These are phyloP conservation scores for Paecilomyces fulvus DNA, from an alignment of 2,329 filamentous ascomycete genomes.

Conservation along the genomic window DNA sequence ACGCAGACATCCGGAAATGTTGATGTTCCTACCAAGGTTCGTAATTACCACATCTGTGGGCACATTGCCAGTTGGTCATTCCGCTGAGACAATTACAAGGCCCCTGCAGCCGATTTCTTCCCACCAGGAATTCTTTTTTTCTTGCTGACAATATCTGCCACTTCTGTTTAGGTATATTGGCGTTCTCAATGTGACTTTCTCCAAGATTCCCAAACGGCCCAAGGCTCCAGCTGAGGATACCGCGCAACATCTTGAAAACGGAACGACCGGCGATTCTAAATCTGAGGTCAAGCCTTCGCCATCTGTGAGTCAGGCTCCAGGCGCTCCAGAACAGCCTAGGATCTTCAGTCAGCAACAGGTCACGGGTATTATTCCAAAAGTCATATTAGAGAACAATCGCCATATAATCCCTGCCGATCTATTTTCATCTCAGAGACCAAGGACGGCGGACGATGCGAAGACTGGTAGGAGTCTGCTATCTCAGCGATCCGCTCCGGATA, in stretches of 20 bases:
- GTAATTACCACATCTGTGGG: constrained; percentile 33
- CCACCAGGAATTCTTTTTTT: not conserved
- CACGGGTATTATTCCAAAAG: constrained; percentile 68
- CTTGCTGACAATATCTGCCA: constrained; percentile 2
- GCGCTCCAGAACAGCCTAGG: constrained; percentile 33
- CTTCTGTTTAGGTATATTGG: constrained; percentile 70
- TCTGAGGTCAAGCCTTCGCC: constrained; percentile 7
- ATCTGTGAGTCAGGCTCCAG: constrained; percentile 1
- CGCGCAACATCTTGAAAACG: constrained; percentile 7
- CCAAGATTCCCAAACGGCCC: constrained; percentile 63
- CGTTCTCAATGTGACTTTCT: constrained; percentile 91
- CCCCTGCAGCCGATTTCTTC: not conserved
- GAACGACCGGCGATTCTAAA: constrained; percentile 7
- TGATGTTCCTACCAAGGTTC: constrained; percentile 77
- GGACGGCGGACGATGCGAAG: constrained; percentile 22
- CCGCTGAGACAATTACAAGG: not conserved
- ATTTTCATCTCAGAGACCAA: constrained; percentile 51
- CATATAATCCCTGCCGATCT: constrained; percentile 85
- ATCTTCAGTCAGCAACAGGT: constrained; percentile 70
- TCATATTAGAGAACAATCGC: constrained; percentile 87
- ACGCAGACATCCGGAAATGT: constrained; percentile 75
- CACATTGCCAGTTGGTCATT: not conserved
- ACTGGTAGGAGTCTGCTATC: constrained; percentile 12
- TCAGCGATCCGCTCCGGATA: constrained; percentile 8
- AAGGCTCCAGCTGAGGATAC: constrained; percentile 33